Percentiles rank a stretch among this genome's conserved stretches.
Conservation (phyloP, 257 asterid species). For the Capsicum baccatum region DNA sequence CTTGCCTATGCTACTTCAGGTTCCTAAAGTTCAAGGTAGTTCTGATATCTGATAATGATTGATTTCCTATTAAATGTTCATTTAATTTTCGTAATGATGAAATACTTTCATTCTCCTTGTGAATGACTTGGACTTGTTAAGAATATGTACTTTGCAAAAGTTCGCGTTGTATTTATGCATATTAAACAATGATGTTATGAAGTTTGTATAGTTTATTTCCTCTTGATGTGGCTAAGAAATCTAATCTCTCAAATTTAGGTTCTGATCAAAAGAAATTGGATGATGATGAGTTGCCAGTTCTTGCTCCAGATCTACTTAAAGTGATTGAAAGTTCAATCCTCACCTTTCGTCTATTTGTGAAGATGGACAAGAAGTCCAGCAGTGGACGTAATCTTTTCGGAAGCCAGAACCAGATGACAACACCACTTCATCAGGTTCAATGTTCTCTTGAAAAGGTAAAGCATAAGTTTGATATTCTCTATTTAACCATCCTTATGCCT, state of each 20-base stretch:
- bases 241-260: conserved; percentile 51
- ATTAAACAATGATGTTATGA: background rate
- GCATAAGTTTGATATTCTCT: background rate
- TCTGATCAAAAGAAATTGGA: conserved; percentile 53
- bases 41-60: background rate
- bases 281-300: conserved; percentile 57
- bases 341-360: conserved; percentile 70
- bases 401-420: conserved; percentile 65
- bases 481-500: background rate
- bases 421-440: conserved; percentile 80
- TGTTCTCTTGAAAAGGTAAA: conserved; percentile 77
- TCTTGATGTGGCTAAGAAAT: conserved; percentile 26
- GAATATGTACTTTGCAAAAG: background rate
- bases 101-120: background rate
- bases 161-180: background rate
- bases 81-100: background rate
- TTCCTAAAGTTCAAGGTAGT: conserved; percentile 87
- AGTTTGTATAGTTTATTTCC: background rate
- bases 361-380: conserved; percentile 74
- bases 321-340: conserved; percentile 75
- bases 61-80: conserved; percentile 7
- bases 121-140: conserved; percentile 2
- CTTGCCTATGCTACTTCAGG: conserved; percentile 84
- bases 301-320: conserved; percentile 63
- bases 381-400: conserved; percentile 56